phyloP scores from a whole-genome alignment of 2,329 filamentous ascomycete genomes.

The Xylariaceae sp. region DNA sequence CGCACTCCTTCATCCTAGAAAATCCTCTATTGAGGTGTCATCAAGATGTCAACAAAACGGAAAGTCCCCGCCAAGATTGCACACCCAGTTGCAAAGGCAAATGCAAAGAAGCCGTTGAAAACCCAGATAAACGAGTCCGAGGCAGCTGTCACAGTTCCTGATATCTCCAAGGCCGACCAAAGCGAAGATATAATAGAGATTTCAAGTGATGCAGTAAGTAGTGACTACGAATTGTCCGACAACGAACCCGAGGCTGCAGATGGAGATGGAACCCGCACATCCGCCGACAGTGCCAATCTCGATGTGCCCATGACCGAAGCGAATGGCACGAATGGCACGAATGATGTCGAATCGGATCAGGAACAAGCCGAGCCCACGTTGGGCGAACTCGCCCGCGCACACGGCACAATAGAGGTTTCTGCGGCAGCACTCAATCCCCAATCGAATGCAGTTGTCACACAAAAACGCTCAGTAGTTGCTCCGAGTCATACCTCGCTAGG shows the following conservation, averaged over 20 bases:
- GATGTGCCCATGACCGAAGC: constrained; percentile 30
- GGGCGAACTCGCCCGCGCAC: constrained; percentile 75
- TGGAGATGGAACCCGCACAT: constrained; percentile 15
- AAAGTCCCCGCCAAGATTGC: constrained; percentile 57
- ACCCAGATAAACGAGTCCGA: constrained; percentile 55
- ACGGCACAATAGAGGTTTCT: constrained; percentile 76
- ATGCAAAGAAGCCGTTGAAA: constrained; percentile 48
- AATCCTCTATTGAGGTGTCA: background rate
- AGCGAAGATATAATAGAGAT: constrained; percentile 50
- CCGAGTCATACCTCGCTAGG: constrained; percentile 77
- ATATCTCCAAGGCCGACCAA: constrained; percentile 35
- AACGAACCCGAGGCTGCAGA: constrained; percentile 33
- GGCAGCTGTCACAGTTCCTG: constrained; percentile 47
- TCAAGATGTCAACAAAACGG: constrained; percentile 55
- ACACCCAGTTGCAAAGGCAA: constrained; percentile 50
- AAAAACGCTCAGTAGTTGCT: constrained; percentile 49
- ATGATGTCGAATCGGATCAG: constrained; percentile 41
- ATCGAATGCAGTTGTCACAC: constrained; percentile 38
- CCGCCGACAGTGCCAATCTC: constrained; percentile 25
- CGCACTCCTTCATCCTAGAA: too few species aligned
- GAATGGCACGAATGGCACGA: constrained; percentile 21
- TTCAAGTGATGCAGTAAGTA: constrained; percentile 51
- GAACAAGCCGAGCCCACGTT: constrained; percentile 65
- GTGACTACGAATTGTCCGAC: constrained; percentile 44
- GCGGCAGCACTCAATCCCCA: constrained; percentile 51